Base-by-base conservation (phyloP, 306 rosid genomes). In the Fragaria nilgerrensis region DNA sequence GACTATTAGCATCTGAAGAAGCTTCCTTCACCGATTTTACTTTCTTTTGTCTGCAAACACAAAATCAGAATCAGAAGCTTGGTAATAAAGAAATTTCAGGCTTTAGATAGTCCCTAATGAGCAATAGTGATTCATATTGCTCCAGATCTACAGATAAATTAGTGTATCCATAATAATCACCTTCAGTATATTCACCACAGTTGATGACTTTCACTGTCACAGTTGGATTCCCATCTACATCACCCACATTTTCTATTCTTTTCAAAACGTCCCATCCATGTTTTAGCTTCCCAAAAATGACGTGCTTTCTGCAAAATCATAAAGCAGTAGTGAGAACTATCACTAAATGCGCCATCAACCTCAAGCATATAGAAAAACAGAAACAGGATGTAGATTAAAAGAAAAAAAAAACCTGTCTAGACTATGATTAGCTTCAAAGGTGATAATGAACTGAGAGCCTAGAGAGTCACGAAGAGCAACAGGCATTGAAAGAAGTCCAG, bases 281-380 rank as follows among this genome's bases (percentile, higher is more conserved):
- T 77, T 85, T 89, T 90, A 95, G 90, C 85, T 87, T 92, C 73
- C 99, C 99, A 83, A 95, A 95, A 61, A 92, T 96, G 63, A 92
- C 84, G 80, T 89, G 85, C 83, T 95, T 95, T 88, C 99, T 95
- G 90, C 69, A 78, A 73, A 83, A 82, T 17, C 45, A 79, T 15
- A 74, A 44, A 22, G 48, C 76, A 65, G 19, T 74, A 72, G 47
- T 75, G 29, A 56, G 29, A 56, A 56, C 29, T n/a, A 22, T n/a
- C 4, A 56, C 63, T 68, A 67, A 19, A 55, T 3, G 34, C 1
- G 7, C 25, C 16, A 3, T 53, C 36, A 25, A 10, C 72, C 43
- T 7, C 45, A 41, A 29, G 17, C 17, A 29, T 7, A 43, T 8
- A 27, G 19, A n/a, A 43, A 1, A 55, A 52, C 37, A 45, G 12